Percentiles rank a stretch among this genome's conserved stretches.
Conservation (phyloP, 768 basidiomycete genomes). For the Lactarius hengduanensis region DNA sequence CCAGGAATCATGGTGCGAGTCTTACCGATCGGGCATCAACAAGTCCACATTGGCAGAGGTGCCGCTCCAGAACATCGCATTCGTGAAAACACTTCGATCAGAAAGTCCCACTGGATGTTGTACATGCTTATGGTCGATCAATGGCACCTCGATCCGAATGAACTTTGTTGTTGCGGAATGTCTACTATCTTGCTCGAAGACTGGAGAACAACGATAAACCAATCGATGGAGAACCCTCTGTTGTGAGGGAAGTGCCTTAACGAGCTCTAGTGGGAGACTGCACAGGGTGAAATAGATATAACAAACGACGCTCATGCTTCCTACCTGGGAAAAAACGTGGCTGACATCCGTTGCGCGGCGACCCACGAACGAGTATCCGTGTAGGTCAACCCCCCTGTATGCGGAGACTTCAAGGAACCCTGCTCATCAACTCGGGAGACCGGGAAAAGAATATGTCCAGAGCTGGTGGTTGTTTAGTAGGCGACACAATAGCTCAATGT, state of each 20-base stretch:
- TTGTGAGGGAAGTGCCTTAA: slow-evolving; percentile 18
- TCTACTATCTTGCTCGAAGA: background rate
- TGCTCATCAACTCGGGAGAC: slow-evolving; percentile 5
- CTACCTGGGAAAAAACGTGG: slow-evolving; percentile 53
- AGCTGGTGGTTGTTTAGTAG: slow-evolving; percentile 37
- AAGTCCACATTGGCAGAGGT: slow-evolving; percentile 18
- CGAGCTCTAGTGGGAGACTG: slow-evolving; percentile 26
- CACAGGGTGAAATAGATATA: slow-evolving; percentile 3
- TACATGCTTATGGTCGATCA: slow-evolving; percentile 14
- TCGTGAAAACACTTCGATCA: background rate
- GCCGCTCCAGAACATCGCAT: slow-evolving; percentile 10
- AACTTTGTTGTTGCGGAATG: slow-evolving; percentile 1
- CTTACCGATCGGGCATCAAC: slow-evolving; percentile 27
- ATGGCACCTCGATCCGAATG: slow-evolving; percentile 23
- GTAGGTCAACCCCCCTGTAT: slow-evolving; percentile 37
- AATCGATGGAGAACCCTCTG: slow-evolving; percentile 27
- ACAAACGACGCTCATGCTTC: slow-evolving; percentile 3
- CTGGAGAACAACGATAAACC: slow-evolving; percentile 16
- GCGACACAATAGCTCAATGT: slow-evolving; percentile 11
- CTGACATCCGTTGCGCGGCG: slow-evolving; percentile 34
- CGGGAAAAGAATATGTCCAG: slow-evolving; percentile 60
- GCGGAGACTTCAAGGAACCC: slow-evolving; percentile 3
- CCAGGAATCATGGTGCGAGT: background rate
- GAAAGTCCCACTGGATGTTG: background rate
- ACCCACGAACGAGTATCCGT: slow-evolving; percentile 49